These are phyloP conservation scores for Colletotrichum tabaci DNA, from an alignment of 2,329 filamentous ascomycete species.

Conservation along the genomic window DNA sequence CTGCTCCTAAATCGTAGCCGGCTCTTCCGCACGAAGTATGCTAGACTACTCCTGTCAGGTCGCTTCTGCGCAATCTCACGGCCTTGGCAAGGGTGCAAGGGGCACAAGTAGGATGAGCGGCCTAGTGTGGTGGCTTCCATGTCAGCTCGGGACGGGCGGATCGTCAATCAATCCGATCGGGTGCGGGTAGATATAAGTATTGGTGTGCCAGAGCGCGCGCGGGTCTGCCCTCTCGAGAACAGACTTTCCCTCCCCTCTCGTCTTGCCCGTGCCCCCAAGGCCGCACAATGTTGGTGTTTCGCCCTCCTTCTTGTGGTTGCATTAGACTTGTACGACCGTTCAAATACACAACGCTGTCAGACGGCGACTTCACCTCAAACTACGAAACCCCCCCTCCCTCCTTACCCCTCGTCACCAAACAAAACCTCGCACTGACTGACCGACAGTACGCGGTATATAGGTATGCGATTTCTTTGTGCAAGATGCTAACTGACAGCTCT, in stretches of 20 bases:
- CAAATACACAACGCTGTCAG: not conserved
- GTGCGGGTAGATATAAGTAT: too few species aligned
- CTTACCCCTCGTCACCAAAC: not conserved
- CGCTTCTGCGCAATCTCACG: constrained; percentile 7
- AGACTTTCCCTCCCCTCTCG: not conserved
- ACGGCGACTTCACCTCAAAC: not conserved
- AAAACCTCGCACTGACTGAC: not conserved
- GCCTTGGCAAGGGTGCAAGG: constrained; percentile 32
- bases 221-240: not conserved
- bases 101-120: constrained; percentile 1
- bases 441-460: not conserved
- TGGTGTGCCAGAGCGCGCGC: too few species aligned
- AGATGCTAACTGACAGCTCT: constrained; percentile 6
- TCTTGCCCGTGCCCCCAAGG: not conserved
- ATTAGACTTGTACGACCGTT: not conserved
- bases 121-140: not conserved
- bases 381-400: too few species aligned
- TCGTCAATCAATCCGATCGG: constrained; percentile 1
- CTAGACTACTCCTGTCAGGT: not conserved
- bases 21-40: not conserved
- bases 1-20: not conserved
- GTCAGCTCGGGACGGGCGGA: constrained; percentile 27
- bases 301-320: not conserved
- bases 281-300: too few species aligned
- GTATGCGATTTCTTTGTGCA: not conserved